phyloP scores from a whole-genome alignment of 495 filamentous ascomycete species.

The Aspergillus asperescens region DNA sequence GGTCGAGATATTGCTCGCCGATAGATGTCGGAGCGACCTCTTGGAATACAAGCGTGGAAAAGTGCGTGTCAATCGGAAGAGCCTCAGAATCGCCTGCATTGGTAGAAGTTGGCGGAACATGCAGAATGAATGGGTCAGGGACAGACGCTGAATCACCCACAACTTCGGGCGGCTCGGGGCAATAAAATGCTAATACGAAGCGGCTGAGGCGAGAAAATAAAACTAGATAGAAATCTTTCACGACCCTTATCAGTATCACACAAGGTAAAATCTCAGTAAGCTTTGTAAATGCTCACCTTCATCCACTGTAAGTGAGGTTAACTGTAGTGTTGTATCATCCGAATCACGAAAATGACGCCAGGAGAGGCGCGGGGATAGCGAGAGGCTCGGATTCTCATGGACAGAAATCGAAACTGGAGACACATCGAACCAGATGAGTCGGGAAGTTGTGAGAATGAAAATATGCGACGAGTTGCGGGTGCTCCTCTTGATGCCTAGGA shows the following conservation, averaged over 20 bases:
- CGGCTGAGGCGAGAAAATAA: conserved; percentile 43
- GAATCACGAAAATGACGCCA: conserved; percentile 45
- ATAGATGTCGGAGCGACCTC: conserved; percentile 21
- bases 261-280: not conserved
- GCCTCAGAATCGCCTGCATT: conserved; percentile 5
- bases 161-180: conserved; percentile 21
- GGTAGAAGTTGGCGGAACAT: conserved; percentile 23
- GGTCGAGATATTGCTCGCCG: conserved; percentile 17
- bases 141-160: conserved; percentile 18
- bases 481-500: conserved; percentile 50
- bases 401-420: not conserved
- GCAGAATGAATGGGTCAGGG: conserved; percentile 40
- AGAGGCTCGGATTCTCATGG: conserved; percentile 6
- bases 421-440: conserved; percentile 38
- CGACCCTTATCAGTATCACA: not conserved
- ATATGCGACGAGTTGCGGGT: conserved; percentile 42
- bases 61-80: conserved; percentile 6
- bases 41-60: conserved; percentile 34
- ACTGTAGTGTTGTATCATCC: conserved; percentile 40
- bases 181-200: conserved; percentile 35
- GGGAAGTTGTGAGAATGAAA: conserved; percentile 51
- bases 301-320: conserved; percentile 29
- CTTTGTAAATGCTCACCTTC: conserved; percentile 23
- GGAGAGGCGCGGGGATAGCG: conserved; percentile 27
- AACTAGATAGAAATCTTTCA: conserved; percentile 29